These are phyloP conservation scores for Amylostereum chailletii DNA, from an alignment of 1,284 basidiomycete genomes.

Conservation along the genomic window DNA sequence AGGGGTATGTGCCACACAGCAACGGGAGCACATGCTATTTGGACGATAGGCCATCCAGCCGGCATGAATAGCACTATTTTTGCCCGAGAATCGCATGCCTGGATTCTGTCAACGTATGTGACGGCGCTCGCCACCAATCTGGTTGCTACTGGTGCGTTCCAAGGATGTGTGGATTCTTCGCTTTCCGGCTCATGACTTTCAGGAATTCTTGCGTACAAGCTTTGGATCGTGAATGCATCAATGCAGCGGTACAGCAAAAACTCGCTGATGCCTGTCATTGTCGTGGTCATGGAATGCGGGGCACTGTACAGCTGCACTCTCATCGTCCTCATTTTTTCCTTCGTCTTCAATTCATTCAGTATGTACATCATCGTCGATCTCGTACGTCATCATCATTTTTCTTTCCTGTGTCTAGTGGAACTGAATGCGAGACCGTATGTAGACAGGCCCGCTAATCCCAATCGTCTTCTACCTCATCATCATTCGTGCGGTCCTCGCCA, in stretches of 20 bases:
- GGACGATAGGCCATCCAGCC: background rate
- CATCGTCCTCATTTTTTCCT: background rate
- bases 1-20: background rate
- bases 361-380: constrained; percentile 1
- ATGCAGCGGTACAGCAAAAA: background rate
- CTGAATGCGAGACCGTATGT: background rate
- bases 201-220: constrained; percentile 8
- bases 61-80: constrained; percentile 2
- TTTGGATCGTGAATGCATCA: constrained; percentile 6
- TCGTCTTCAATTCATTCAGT: background rate
- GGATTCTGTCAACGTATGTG: constrained; percentile 9
- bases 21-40: constrained; percentile 2
- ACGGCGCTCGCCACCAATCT: constrained; percentile 10
- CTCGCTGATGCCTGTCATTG: background rate
- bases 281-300: constrained; percentile 2
- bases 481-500: constrained; percentile 1
- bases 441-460: constrained; percentile 1
- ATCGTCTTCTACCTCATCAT: constrained; percentile 7
- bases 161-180: background rate
- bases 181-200: background rate
- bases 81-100: constrained; percentile 3
- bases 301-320: background rate
- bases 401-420: background rate
- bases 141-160: constrained; percentile 2
- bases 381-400: background rate